Evolutionary conservation across 202 grass and related monocot genomes (phyloP).

Genomic region (Eragrostis tef): DNA sequence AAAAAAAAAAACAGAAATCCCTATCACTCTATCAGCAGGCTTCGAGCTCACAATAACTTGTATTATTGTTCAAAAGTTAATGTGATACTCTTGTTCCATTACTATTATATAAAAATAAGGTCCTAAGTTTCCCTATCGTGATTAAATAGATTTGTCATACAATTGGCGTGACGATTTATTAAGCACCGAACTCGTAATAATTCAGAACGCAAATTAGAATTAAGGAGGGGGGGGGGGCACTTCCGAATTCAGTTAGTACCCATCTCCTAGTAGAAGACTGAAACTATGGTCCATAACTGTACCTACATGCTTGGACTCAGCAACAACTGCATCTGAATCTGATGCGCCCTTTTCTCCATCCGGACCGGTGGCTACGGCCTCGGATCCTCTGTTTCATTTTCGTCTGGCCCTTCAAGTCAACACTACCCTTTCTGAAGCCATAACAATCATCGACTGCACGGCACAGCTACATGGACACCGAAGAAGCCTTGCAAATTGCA

Average conservation of each 20-base stretch:
- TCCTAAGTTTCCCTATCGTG: too few relatives aligned
- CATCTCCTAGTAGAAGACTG: neutral
- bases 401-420: neutral
- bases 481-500: conserved; percentile 11
- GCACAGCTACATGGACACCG: neutral
- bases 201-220: neutral
- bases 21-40: too few relatives aligned
- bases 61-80: too few relatives aligned
- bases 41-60: too few relatives aligned
- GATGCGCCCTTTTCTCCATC: neutral
- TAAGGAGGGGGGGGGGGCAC: too few relatives aligned
- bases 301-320: neutral
- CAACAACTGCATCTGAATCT: neutral
- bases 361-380: neutral
- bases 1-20: too few relatives aligned
- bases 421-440: neutral
- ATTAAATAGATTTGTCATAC: neutral
- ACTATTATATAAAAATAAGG: too few relatives aligned
- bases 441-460: neutral
- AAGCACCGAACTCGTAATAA: neutral
- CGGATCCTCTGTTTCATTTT: neutral
- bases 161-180: neutral
- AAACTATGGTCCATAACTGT: neutral
- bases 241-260: neutral
- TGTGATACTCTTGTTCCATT: too few relatives aligned